phyloP scores from a whole-genome alignment of 192 early-diverging fungal species.

The Umbelopsis isabellina region DNA sequence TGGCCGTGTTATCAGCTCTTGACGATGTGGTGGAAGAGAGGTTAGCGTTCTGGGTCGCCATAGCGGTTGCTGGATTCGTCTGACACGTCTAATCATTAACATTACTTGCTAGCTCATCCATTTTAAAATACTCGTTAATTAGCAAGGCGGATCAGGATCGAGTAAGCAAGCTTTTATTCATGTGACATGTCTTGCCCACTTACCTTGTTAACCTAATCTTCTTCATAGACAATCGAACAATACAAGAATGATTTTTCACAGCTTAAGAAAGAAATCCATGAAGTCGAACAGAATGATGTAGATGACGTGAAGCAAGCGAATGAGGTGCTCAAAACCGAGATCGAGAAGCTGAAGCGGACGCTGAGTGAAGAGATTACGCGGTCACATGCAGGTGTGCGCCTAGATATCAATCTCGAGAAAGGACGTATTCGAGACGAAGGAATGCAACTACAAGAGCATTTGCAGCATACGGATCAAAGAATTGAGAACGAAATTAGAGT shows the following conservation, averaged over 20 bases:
- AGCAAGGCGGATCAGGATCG: conserved; percentile 82
- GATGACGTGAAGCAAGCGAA: conserved; percentile 80
- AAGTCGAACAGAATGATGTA: conserved; percentile 89
- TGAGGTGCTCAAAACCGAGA: conserved; percentile 74
- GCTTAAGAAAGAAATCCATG: conserved; percentile 85
- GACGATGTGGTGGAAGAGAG: conserved; percentile 74
- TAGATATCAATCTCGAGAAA: conserved; percentile 92
- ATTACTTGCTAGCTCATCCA: conserved; percentile 51
- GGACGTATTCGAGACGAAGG: conserved; percentile 85
- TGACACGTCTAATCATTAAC: neutral
- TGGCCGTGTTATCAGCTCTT: conserved; percentile 75
- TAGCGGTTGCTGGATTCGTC: neutral
- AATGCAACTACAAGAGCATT: conserved; percentile 75
- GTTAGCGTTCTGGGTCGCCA: conserved; percentile 36
- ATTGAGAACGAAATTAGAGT: conserved; percentile 88
- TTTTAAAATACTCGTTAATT: conserved; percentile 65
- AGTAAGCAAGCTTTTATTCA: conserved; percentile 34
- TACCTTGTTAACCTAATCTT: neutral
- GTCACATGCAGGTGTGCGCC: conserved; percentile 81
- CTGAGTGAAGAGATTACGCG: conserved; percentile 81
- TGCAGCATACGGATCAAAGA: conserved; percentile 81
- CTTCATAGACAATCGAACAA: conserved; percentile 69
- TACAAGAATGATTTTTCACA: conserved; percentile 88
- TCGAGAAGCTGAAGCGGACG: conserved; percentile 81
- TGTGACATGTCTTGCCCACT: neutral